Base-by-base conservation (phyloP, 805 yeast species). In the Priceomyces melissophilus region DNA sequence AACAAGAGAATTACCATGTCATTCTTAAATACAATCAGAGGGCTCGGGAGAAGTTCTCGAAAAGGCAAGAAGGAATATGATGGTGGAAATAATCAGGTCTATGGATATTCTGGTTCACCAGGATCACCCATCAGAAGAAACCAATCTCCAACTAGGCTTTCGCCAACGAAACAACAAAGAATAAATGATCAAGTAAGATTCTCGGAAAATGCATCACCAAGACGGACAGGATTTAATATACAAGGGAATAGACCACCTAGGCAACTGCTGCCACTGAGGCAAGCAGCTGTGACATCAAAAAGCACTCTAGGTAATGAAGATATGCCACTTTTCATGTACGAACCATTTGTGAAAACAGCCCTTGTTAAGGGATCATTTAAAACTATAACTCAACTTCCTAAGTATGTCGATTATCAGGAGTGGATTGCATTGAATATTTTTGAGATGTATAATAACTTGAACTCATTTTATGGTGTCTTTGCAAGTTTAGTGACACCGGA, bases 291-390 rank as follows among this genome's bases (percentile, higher is more conserved):
- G 30, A 31, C 44, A 15, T 25, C 38, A 3, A 52, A 27, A 4
- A 10, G 3, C 38, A 54, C 65, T 37, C 45, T 45, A 56, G 43
- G 13, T 32, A 9, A 30, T 8, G 48, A 43, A 15, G 43, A 48
- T 25, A 45, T 58, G 29, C 88, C 89, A 3, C 66, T 93, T 41
- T 93, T 90, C 56, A 60, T 93, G 50, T 82, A 93, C 56, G 96
- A 90, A 52, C 98, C 97, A 10, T 93, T 86, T 60, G 93, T 90
- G 4, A 82, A 90, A 46, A 87, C 97, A 0, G 95, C 98, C 0
- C 69, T 93, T 28, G 99, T 95, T 13, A 93, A 91, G 58, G 99
- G 99, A 12, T 86, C 96, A 0, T 93, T 89, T 69, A 89, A 87
- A 56, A 90, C 99, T 1, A 93, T 93, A 49, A 97, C 93, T 1